Evolutionary conservation across 2,329 filamentous ascomycete genomes (phyloP).

Genomic region (Aurifilum marmelostoma): DNA sequence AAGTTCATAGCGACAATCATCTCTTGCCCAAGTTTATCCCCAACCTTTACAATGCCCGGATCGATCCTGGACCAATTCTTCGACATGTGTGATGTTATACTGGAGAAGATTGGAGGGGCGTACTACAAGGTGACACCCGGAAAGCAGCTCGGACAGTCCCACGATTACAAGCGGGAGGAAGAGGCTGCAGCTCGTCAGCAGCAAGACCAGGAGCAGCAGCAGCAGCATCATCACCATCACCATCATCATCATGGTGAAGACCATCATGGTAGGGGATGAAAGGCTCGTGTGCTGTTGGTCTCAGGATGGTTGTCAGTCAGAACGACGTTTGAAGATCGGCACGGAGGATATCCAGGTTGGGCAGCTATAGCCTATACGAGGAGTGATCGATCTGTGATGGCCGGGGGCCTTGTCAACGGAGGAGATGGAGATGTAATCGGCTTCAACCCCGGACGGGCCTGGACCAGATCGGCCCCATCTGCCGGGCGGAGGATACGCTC

Average conservation of each 20-base stretch:
- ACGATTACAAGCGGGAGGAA: background rate
- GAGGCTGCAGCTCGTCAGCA: background rate
- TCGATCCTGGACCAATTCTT: slow-evolving; percentile 12
- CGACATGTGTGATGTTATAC: slow-evolving; percentile 17
- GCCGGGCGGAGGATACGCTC: background rate
- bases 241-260: no score
- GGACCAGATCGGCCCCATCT: background rate
- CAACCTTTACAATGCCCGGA: background rate
- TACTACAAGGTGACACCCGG: slow-evolving; percentile 15
- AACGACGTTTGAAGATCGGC: background rate
- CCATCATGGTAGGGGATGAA: background rate
- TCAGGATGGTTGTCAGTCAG: background rate
- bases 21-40: no score
- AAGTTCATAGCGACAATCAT: no score
- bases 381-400: no score
- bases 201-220: background rate
- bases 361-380: no score
- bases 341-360: background rate
- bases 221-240: background rate
- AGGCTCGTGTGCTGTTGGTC: background rate
- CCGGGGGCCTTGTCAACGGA: no score
- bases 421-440: background rate
- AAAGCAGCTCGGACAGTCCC: background rate
- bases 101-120: slow-evolving; percentile 18
- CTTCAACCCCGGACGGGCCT: background rate